Evolutionary conservation across 805 yeast genomes (phyloP).

Genomic region (Wickerhamomyces subpelliculosus): DNA sequence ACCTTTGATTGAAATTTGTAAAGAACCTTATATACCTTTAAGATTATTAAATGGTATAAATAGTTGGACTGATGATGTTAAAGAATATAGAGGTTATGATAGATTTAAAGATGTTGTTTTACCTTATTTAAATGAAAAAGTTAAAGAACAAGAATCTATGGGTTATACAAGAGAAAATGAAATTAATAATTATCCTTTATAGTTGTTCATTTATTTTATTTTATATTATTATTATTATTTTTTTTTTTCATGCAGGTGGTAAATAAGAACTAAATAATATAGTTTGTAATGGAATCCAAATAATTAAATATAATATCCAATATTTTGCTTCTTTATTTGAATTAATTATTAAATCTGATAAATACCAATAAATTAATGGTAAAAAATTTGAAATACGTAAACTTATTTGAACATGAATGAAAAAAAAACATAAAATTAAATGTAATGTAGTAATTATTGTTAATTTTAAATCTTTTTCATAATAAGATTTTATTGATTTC

Average conservation of each 20-base stretch:
- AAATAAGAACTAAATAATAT: slow-evolving; percentile 72
- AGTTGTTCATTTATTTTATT: background rate
- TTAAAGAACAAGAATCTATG: slow-evolving; percentile 38
- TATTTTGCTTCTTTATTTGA: slow-evolving; percentile 24
- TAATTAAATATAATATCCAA: slow-evolving; percentile 41
- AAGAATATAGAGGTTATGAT: slow-evolving; percentile 51
- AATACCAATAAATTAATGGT: slow-evolving; percentile 72
- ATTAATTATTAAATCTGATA: slow-evolving; percentile 35
- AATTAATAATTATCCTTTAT: background rate
- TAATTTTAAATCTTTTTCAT: slow-evolving; percentile 28
- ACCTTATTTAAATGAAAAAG: slow-evolving; percentile 46
- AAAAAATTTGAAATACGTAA: slow-evolving; percentile 72
- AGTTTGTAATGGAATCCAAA: slow-evolving; percentile 68
- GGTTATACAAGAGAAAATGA: slow-evolving; percentile 23
- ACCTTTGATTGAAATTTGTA: slow-evolving; percentile 44
- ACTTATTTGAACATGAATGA: slow-evolving; percentile 83
- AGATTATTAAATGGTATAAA: slow-evolving; percentile 51
- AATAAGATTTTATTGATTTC: slow-evolving; percentile 30
- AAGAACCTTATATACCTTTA: slow-evolving; percentile 57
- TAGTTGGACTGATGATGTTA: slow-evolving; percentile 56
- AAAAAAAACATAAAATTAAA: slow-evolving; percentile 42
- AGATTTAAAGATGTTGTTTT: slow-evolving; percentile 45
- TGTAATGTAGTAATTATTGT: slow-evolving; percentile 36
- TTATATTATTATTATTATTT: background rate
- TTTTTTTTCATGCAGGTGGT: slow-evolving; percentile 72